A percentile compares a stretch with the other conserved stretches of the same genome.
phyloP scores from a whole-genome alignment of 345 rosid species.

The Combretum micranthum region DNA sequence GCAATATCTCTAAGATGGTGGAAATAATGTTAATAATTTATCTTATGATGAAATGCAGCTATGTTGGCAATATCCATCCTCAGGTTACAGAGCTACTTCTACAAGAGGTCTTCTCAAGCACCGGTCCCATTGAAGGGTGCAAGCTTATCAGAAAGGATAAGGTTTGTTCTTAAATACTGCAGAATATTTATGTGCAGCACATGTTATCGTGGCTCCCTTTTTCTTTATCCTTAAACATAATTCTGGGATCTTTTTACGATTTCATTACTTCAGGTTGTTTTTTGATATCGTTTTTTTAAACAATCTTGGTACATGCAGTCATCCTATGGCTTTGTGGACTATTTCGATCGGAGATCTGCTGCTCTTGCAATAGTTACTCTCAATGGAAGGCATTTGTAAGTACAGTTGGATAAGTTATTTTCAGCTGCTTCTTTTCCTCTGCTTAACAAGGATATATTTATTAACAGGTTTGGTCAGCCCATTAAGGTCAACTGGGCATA shows the following conservation, averaged over 20 bases:
- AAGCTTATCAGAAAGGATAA: slow-evolving; percentile 66
- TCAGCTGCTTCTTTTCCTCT: slow-evolving; percentile 2
- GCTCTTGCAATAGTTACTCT: slow-evolving; percentile 68
- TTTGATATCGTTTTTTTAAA: neutral
- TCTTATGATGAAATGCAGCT: slow-evolving; percentile 30
- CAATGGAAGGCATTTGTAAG: slow-evolving; percentile 90
- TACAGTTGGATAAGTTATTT: neutral
- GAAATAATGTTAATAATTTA: neutral
- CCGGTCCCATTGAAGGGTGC: slow-evolving; percentile 67
- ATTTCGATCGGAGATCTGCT: slow-evolving; percentile 84
- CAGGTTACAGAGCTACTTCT: slow-evolving; percentile 63
- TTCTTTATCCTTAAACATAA: neutral
- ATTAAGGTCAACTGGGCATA: slow-evolving; percentile 99
- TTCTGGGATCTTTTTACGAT: neutral
- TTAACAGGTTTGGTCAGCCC: slow-evolving; percentile 93
- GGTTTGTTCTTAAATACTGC: slow-evolving; percentile 22
- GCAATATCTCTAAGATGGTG: too few species aligned
- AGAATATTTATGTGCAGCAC: neutral
- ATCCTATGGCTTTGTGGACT: slow-evolving; percentile 90
- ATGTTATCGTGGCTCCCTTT: neutral
- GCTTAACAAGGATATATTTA: neutral
- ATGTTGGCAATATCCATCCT: slow-evolving; percentile 65
- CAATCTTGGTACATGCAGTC: slow-evolving; percentile 42
- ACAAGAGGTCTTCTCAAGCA: slow-evolving; percentile 58
- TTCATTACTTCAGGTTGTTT: neutral